These are phyloP conservation scores for Vigna angularis DNA, from an alignment of 306 rosid species.

Conservation along the genomic window DNA sequence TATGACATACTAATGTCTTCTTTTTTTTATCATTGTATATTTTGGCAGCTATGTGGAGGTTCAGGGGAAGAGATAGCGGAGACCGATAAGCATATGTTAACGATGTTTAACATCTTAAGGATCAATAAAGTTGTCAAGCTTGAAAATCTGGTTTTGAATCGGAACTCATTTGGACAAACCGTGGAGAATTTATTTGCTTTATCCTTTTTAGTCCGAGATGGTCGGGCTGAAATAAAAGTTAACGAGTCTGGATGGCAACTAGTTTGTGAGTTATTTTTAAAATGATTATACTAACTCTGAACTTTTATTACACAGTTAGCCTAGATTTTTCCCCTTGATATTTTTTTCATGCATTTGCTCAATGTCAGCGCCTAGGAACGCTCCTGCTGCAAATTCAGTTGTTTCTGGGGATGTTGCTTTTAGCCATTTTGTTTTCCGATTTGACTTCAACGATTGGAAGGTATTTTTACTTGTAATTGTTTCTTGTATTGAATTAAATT, in stretches of 20 bases:
- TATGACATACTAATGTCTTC: not conserved
- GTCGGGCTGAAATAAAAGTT: conserved; percentile 56
- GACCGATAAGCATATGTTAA: conserved; percentile 53
- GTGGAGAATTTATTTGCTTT: conserved; percentile 64
- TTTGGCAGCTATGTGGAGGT: conserved; percentile 47
- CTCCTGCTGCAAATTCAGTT: conserved; percentile 54
- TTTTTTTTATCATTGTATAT: conserved; percentile 2
- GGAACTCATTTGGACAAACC: conserved; percentile 60
- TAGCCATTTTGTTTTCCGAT: conserved; percentile 60
- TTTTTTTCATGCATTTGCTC: conserved; percentile 15
- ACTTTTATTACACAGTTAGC: not conserved
- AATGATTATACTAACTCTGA: conserved; percentile 14
- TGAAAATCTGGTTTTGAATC: conserved; percentile 61
- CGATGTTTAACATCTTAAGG: conserved; percentile 61
- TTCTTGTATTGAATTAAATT: not conserved
- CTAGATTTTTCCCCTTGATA: not conserved
- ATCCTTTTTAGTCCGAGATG: conserved; percentile 63
- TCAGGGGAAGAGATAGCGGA: conserved; percentile 41
- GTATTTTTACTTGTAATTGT: conserved; percentile 33
- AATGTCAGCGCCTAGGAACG: conserved; percentile 60
- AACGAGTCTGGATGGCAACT: conserved; percentile 51
- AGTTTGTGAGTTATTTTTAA: conserved; percentile 53
- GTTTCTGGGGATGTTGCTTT: conserved; percentile 47
- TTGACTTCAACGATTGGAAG: conserved; percentile 64
- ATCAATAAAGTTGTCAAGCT: conserved; percentile 48